These are phyloP conservation scores for Zygotorulaspora mrakii DNA, from an alignment of 1,139 yeast species.

Conservation along the genomic window DNA sequence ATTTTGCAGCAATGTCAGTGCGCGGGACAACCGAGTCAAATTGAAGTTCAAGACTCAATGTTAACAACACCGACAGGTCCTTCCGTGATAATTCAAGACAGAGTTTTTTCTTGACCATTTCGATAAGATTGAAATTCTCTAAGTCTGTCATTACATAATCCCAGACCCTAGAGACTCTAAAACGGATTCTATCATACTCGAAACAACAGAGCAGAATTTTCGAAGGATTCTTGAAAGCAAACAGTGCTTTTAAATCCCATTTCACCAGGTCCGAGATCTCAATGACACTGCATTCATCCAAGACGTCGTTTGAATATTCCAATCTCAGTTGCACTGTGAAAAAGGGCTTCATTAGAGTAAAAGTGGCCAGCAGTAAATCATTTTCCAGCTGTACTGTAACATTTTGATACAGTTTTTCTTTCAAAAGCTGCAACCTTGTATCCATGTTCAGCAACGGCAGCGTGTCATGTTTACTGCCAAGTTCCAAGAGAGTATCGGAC, in stretches of 20 bases:
- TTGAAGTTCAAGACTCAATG: not conserved
- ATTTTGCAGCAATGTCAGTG: constrained; percentile 5
- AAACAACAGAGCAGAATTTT: constrained; percentile 18
- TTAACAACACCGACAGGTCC: not conserved
- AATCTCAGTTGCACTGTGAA: constrained; percentile 5
- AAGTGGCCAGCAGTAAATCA: not conserved
- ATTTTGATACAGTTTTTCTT: constrained; percentile 14
- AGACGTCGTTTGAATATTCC: constrained; percentile 2
- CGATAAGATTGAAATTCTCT: not conserved
- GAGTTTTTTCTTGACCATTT: not conserved
- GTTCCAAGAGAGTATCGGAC: constrained; percentile 11
- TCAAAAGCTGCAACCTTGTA: constrained; percentile 20
- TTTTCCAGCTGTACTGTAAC: constrained; percentile 6
- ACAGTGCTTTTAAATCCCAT: constrained; percentile 10
- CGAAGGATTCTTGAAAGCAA: constrained; percentile 8
- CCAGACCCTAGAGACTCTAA: constrained; percentile 4
- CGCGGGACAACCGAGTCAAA: constrained; percentile 5
- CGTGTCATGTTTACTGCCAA: constrained; percentile 25
- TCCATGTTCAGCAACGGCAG: constrained; percentile 29
- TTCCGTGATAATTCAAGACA: not conserved
- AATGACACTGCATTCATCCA: constrained; percentile 5
- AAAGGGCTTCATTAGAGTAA: not conserved
- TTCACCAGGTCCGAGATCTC: constrained; percentile 5
- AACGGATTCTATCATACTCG: constrained; percentile 18
- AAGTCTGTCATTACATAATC: not conserved